Evolutionary conservation across 176 grass and related monocot species (phyloP).

Genomic region (Calamus simplicifolius): DNA sequence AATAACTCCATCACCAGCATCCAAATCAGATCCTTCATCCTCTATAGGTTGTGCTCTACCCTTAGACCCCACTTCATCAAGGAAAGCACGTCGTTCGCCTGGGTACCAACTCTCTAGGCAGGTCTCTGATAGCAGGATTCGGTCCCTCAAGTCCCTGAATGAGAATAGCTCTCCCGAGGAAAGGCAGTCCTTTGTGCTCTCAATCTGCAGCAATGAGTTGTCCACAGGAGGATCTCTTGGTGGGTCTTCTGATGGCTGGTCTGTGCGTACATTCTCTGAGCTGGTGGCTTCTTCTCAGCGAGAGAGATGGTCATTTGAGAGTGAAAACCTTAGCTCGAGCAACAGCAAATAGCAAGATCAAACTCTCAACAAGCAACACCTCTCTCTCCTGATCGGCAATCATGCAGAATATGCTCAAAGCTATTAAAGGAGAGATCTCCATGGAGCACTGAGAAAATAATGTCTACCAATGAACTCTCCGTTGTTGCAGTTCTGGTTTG

Average conservation of each 20-base stretch:
- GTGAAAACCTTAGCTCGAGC: conserved; percentile 26
- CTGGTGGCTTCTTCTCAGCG: conserved; percentile 42
- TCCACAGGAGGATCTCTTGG: conserved; percentile 19
- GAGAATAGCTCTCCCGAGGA: conserved; percentile 21
- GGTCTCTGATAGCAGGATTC: conserved; percentile 37
- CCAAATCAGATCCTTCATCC: conserved; percentile 17
- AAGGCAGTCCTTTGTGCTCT: conserved; percentile 17
- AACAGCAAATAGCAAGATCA: conserved; percentile 13
- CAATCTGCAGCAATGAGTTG: conserved; percentile 20
- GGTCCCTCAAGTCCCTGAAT: conserved; percentile 46
- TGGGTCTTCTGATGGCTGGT: conserved; percentile 61
- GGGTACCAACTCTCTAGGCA: conserved; percentile 42
- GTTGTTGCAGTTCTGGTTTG: conserved; percentile 56
- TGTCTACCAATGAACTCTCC: conserved; percentile 13
- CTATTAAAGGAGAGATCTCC: conserved; percentile 45
- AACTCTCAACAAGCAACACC: conserved; percentile 12
- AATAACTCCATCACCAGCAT: conserved; percentile 23
- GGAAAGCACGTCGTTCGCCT: conserved; percentile 34
- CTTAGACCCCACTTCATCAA: conserved; percentile 40
- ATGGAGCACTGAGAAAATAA: conserved; percentile 46
- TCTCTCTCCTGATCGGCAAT: conserved; percentile 42
- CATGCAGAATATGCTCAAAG: conserved; percentile 69
- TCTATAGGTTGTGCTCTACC: conserved; percentile 22
- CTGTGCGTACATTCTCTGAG: conserved; percentile 56
- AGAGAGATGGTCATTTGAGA: conserved; percentile 73